These are phyloP conservation scores for Coemansia sp. DNA, from an alignment of 192 early-diverging fungal species.

Conservation along the genomic window DNA sequence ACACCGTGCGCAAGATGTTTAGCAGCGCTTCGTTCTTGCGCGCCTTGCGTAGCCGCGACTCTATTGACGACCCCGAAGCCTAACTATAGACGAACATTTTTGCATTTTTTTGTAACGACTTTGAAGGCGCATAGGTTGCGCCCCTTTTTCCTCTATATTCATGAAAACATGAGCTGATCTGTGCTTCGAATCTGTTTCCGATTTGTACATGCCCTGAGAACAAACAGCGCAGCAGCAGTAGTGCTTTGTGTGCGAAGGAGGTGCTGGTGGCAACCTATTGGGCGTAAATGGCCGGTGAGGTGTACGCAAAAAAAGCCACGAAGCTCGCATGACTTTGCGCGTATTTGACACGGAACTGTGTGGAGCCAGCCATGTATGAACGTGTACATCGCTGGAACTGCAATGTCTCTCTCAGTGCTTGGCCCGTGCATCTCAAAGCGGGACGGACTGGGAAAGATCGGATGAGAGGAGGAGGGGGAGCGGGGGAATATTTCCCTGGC, in stretches of 20 bases:
- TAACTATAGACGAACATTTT: neutral
- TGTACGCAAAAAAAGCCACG: neutral
- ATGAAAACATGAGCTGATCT: neutral
- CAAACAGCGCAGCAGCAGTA: neutral
- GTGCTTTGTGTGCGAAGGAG: neutral
- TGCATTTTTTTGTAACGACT: neutral
- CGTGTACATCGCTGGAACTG: neutral
- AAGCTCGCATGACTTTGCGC: neutral
- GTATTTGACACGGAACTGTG: neutral
- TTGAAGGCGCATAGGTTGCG: constrained; percentile 18
- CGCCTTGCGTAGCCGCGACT: constrained; percentile 50
- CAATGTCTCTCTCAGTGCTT: neutral
- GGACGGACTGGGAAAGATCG: neutral
- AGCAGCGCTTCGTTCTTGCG: constrained; percentile 47
- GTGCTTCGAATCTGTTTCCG: neutral
- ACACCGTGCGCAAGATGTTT: constrained; percentile 53
- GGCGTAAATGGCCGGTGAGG: constrained; percentile 22
- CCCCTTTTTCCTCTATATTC: neutral
- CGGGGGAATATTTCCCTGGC: neutral
- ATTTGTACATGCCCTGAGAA: neutral
- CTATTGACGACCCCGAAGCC: constrained; percentile 35
- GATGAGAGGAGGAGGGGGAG: constrained; percentile 10
- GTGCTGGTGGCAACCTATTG: constrained; percentile 24
- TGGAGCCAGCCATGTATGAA: neutral
- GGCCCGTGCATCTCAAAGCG: neutral